Base-by-base conservation (phyloP, 2,329 filamentous ascomycete species). In the Botryosphaeria dothidea region DNA sequence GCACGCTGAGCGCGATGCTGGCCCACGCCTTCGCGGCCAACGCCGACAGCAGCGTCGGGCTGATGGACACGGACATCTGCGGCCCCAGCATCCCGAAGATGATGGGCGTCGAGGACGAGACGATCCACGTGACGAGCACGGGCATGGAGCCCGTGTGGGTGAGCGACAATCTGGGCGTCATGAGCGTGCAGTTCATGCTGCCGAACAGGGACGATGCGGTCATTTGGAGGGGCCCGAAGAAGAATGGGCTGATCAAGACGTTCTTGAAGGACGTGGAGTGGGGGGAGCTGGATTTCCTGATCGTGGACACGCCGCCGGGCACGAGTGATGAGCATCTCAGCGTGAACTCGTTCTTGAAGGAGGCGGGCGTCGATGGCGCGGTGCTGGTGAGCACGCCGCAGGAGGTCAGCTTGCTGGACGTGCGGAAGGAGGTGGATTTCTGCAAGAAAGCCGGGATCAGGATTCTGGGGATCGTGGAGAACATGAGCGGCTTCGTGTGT, bases 61-160 rank as follows among this genome's bases (percentile, higher is more conserved):
- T 99, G 71, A 97, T 98, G 92, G 95, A 99, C 79, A 96, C 95
- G 6, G 95, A 99, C 78, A 97, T 99, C 68, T 97, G 93, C 79
- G 95, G 95, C 0, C 95, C 95, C 0, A 92, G 89, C 68, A 97
- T 99, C 72, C 95, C 95, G 21, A 97, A 97, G 81, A 98, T 99
- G 94, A 93, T 99, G 89, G 95, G 95, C 36, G 94, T 97, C 0
- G 93, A 97, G 78, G 82, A 88, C 27, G 94, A 99, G 80, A 96
- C 91, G 1, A 95, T 99, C 61, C 95, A 99, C 76, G 88, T 97
- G 62, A 95, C 90, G 74, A 90, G 87, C 62, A 87, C 90, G 0
- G 95, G 95, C 2, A 97, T 93, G 95, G 92, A 90, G 74, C 95
- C 95, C 0, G 94, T 98, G 15, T 98, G 93, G 92, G 93, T 97